phyloP scores from a whole-genome alignment of 2,329 filamentous ascomycete genomes.

The Aspergillus arachidicola region DNA sequence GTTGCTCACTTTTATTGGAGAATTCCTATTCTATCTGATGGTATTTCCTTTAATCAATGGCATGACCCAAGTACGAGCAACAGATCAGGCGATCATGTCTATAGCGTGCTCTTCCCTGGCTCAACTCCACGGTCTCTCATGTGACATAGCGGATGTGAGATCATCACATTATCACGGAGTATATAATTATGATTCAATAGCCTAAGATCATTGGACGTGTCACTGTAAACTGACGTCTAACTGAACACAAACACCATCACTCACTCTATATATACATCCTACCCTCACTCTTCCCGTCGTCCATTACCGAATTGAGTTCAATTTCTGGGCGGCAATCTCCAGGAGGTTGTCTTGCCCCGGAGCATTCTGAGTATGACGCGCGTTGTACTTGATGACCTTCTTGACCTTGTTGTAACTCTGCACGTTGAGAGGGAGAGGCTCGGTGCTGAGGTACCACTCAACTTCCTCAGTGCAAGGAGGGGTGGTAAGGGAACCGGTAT shows the following conservation, averaged over 20 bases:
- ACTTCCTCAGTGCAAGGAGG: constrained; percentile 64
- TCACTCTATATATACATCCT: too few species aligned
- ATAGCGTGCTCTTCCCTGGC: too few species aligned
- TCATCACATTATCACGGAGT: too few species aligned
- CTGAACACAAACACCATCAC: background rate
- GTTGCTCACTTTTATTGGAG: too few species aligned
- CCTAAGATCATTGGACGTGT: background rate
- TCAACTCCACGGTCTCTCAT: too few species aligned
- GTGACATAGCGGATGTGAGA: too few species aligned
- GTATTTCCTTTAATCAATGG: too few species aligned
- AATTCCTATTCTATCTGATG: too few species aligned
- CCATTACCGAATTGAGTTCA: background rate
- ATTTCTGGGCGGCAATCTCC: constrained; percentile 5
- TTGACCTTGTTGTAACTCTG: constrained; percentile 56
- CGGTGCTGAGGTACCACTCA: constrained; percentile 42
- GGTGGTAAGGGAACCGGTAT: constrained; percentile 63
- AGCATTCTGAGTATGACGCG: constrained; percentile 56
- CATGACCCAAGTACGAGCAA: too few species aligned
- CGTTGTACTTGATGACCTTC: constrained; percentile 58
- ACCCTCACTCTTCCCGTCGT: background rate
- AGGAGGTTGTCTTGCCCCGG: constrained; percentile 52
- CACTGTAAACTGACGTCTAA: background rate
- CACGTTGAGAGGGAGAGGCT: constrained; percentile 53
- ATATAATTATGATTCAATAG: background rate
- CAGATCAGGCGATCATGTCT: too few species aligned